These are phyloP conservation scores for Talaromyces sp. DNA, from an alignment of 2,329 filamentous ascomycete genomes.

Conservation along the genomic window DNA sequence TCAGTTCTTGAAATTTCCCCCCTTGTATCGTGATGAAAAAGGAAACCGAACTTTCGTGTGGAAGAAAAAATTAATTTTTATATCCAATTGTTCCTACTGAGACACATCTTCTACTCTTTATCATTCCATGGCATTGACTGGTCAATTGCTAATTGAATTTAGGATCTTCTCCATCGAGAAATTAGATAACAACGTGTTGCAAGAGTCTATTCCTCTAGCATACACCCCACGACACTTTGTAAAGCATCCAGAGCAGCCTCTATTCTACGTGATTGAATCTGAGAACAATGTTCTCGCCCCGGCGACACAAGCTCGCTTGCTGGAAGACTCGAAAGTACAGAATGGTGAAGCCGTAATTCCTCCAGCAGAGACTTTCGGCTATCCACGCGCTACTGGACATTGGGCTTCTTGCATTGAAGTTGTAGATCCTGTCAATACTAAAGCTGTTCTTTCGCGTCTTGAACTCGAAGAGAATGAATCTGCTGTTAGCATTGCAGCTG, in stretches of 20 bases:
- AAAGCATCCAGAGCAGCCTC: slow-evolving; percentile 78
- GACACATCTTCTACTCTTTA: slow-evolving; percentile 23
- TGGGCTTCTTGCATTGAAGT: slow-evolving; percentile 97
- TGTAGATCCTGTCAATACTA: slow-evolving; percentile 75
- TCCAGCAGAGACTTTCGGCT: slow-evolving; percentile 80
- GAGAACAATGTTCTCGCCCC: slow-evolving; percentile 88
- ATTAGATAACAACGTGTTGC: slow-evolving; percentile 77
- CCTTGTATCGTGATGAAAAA: slow-evolving; percentile 46
- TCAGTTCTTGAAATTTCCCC: slow-evolving; percentile 14
- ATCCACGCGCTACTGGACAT: slow-evolving; percentile 75
- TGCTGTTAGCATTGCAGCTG: slow-evolving; percentile 78
- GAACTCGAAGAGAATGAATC: slow-evolving; percentile 88
- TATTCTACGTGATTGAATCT: slow-evolving; percentile 92
- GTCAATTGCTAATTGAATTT: slow-evolving; percentile 10
- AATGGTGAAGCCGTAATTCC: slow-evolving; percentile 71
- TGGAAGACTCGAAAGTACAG: slow-evolving; percentile 66
- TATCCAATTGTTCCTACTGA: slow-evolving; percentile 99
- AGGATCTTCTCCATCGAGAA: slow-evolving; percentile 91
- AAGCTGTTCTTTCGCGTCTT: slow-evolving; percentile 70
- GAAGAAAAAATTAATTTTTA: slow-evolving; percentile 44
- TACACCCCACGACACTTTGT: slow-evolving; percentile 88
- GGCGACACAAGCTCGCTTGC: slow-evolving; percentile 69
- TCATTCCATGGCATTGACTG: background rate
- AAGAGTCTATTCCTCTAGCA: slow-evolving; percentile 78
- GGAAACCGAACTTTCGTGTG: slow-evolving; percentile 40